Percentiles rank a stretch among this genome's conserved stretches.
Evolutionary conservation across 176 grass and related monocot genomes (phyloP).

Genomic region (Aegilops umbellulata): DNA sequence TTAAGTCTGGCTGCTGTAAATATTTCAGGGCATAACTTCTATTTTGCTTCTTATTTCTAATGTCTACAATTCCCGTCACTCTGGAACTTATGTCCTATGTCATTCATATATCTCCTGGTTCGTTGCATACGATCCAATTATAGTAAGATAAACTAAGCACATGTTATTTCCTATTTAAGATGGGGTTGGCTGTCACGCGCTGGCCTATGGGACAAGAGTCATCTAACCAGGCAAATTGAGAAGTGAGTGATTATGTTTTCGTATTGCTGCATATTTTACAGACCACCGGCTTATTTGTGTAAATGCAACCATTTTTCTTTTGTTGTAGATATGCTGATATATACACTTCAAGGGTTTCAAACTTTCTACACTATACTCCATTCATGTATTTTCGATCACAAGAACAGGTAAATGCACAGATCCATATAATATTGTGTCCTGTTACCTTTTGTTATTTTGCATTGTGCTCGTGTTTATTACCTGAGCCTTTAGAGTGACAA

Average conservation of each 20-base stretch:
- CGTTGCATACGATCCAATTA: constrained; percentile 8
- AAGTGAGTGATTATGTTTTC: constrained; percentile 57
- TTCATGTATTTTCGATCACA: constrained; percentile 98
- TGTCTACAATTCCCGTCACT: neutral
- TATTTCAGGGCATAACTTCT: neutral
- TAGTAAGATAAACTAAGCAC: constrained; percentile 26
- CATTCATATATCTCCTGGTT: constrained; percentile 8
- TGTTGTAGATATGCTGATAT: constrained; percentile 91
- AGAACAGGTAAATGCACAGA: constrained; percentile 66
- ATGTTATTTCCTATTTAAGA: constrained; percentile 49
- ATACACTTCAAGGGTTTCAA: constrained; percentile 97
- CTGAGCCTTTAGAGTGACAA: neutral
- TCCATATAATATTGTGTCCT: neutral
- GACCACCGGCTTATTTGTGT: neutral
- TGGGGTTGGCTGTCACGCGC: constrained; percentile 97
- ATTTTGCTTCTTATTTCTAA: constrained; percentile 21
- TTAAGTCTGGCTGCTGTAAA: constrained; percentile 4
- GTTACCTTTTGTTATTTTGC: constrained; percentile 4
- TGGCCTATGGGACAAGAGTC: constrained; percentile 98
- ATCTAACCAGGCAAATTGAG: constrained; percentile 91
- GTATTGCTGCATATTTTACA: neutral
- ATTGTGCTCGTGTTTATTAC: neutral
- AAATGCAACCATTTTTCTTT: constrained; percentile 29
- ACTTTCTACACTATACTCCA: constrained; percentile 95
- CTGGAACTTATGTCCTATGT: neutral